A percentile compares a stretch with the other conserved stretches of the same genome.
phyloP scores from a whole-genome alignment of 306 rosid genomes.

The Cucurbita moschata region DNA sequence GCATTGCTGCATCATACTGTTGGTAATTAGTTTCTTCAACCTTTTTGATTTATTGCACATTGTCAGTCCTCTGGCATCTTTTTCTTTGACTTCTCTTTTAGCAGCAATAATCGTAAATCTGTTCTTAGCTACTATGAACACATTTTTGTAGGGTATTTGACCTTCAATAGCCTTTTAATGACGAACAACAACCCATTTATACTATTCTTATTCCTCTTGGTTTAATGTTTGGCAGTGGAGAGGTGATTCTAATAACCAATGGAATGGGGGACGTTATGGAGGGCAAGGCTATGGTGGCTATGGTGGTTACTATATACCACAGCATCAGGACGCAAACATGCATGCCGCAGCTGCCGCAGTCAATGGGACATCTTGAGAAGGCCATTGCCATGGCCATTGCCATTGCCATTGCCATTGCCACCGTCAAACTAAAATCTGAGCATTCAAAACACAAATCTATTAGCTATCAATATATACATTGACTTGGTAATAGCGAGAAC shows the following conservation, averaged over 20 bases:
- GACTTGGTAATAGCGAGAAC: neutral
- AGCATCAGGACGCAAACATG: conserved; percentile 55
- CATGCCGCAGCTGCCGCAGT: conserved; percentile 35
- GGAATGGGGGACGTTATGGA: conserved; percentile 40
- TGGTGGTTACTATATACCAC: conserved; percentile 30
- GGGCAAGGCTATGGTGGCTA: conserved; percentile 35
- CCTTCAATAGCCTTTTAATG: neutral
- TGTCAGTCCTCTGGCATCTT: neutral
- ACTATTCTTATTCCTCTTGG: neutral
- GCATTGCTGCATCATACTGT: neutral
- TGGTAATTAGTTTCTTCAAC: neutral
- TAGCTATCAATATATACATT: neutral
- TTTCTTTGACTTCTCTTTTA: neutral
- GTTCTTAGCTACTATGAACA: neutral
- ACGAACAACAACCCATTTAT: neutral
- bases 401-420: conserved; percentile 1
- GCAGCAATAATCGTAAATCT: neutral
- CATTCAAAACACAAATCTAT: neutral
- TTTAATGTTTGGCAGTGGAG: conserved; percentile 53
- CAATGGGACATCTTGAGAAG: conserved; percentile 55
- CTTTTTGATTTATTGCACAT: neutral
- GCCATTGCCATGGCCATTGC: neutral
- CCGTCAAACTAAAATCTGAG: neutral
- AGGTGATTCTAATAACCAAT: conserved; percentile 40
- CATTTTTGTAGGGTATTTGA: neutral